A percentile compares a stretch with the other conserved stretches of the same genome.
These are phyloP conservation scores for Didymella sp. DNA, from an alignment of 2,329 filamentous ascomycete genomes.

Conservation along the genomic window DNA sequence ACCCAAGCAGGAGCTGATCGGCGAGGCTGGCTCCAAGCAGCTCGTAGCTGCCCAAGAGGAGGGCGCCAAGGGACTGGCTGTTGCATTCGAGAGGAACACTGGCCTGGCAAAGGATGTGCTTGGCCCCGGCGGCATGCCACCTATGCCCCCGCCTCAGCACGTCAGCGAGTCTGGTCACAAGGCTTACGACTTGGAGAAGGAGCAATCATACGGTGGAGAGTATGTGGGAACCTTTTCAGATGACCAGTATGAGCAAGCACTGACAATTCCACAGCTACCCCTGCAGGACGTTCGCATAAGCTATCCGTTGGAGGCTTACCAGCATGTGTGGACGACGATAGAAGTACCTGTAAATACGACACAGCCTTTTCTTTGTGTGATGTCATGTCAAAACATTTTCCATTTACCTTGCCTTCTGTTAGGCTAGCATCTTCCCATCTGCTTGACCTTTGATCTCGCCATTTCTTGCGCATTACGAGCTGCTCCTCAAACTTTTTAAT, in stretches of 20 bases:
- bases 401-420: neutral
- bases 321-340: constrained; percentile 22
- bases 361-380: constrained; percentile 24
- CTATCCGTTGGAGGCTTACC: neutral
- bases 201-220: constrained; percentile 69
- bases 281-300: constrained; percentile 54
- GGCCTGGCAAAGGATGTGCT: constrained; percentile 65
- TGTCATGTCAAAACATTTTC: constrained; percentile 4
- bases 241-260: constrained; percentile 5
- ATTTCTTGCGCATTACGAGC: neutral
- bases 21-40: constrained; percentile 74
- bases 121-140: constrained; percentile 80
- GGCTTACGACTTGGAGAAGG: constrained; percentile 71
- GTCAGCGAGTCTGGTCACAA: constrained; percentile 64
- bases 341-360: constrained; percentile 41
- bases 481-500: neutral
- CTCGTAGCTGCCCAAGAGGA: constrained; percentile 79
- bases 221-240: constrained; percentile 34
- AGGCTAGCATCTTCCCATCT: neutral
- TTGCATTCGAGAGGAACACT: constrained; percentile 73
- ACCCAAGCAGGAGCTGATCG: constrained; percentile 82
- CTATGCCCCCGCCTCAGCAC: constrained; percentile 77
- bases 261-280: constrained; percentile 49
- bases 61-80: constrained; percentile 73
- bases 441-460: neutral